Conservation (phyloP, 1,284 basidiomycete species). For the Ceratobasidium papillatum region DNA sequence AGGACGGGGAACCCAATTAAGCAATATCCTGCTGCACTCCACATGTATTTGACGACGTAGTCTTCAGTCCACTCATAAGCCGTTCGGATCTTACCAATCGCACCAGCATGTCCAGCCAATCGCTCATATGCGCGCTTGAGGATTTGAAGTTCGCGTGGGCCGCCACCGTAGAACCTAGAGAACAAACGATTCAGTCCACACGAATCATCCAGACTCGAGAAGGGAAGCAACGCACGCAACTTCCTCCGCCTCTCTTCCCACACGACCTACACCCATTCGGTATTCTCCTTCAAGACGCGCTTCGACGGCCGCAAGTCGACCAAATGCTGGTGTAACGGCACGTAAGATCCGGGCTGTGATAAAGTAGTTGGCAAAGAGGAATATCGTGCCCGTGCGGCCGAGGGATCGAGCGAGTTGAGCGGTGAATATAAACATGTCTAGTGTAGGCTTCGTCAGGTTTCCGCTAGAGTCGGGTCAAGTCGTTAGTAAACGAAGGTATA, state of each 20-base stretch:
- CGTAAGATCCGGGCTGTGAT: slow-evolving; percentile 83
- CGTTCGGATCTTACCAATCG: slow-evolving; percentile 90
- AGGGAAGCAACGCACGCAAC: slow-evolving; percentile 73
- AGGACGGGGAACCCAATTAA: slow-evolving; percentile 90
- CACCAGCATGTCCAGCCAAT: slow-evolving; percentile 89
- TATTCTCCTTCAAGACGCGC: slow-evolving; percentile 79
- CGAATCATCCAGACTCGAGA: neutral
- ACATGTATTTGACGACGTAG: slow-evolving; percentile 93
- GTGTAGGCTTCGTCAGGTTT: slow-evolving; percentile 87
- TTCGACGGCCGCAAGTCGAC: slow-evolving; percentile 88
- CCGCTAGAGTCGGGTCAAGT: slow-evolving; percentile 56
- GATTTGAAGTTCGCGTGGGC: slow-evolving; percentile 83
- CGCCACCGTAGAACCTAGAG: slow-evolving; percentile 91
- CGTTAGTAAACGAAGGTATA: neutral
- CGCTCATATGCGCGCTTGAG: slow-evolving; percentile 81
- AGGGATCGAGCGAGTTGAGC: slow-evolving; percentile 88
- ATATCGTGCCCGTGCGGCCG: slow-evolving; percentile 76
- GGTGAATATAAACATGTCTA: slow-evolving; percentile 94
- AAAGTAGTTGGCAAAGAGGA: slow-evolving; percentile 88
- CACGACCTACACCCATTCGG: slow-evolving; percentile 83
- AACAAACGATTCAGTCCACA: neutral
- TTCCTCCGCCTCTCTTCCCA: slow-evolving; percentile 93
- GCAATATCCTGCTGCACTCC: slow-evolving; percentile 89
- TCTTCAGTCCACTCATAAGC: slow-evolving; percentile 92
- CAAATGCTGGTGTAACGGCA: slow-evolving; percentile 93